Base-by-base conservation (phyloP, 257 asterid species). In the Plantago elongata region DNA sequence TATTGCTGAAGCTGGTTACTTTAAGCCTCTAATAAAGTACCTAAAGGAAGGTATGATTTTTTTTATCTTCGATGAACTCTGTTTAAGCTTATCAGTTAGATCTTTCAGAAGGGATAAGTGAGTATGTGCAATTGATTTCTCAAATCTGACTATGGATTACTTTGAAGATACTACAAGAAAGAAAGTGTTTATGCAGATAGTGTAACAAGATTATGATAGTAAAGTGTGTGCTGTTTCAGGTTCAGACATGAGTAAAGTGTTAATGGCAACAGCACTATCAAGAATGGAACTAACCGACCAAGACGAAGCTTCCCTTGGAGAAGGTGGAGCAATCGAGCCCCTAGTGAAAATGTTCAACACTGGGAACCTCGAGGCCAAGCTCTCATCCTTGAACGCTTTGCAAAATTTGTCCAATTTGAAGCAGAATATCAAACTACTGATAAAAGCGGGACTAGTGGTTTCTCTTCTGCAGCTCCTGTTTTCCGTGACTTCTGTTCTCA, bases 1-100 rank as follows among this genome's bases (percentile, higher is more conserved):
- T 72, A 92, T 92, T 92, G 97, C 98, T 11, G 98, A 89, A 70
- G 98, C 98, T 30, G 95, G 95, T 54, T 92, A 84, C 64, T 92
- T 88, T 81, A 84, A 73, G 77, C 98, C 98, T 54, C 74, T 88
- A 13, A 76, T 89, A 57, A 82, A 73, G 54, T 80, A 82, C 78
- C 79, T 89, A 29, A 81, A 75, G 63, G 76, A 86, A 78, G 98
- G 98, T 87, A 68, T 9, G 13, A 9, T 14, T 11, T 16, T 45
- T 29, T 45, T 29, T 8, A 48, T 30, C 11, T 68, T 15, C 27
- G 27, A 16, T 9, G 48, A n/a, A n/a, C 62, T 57, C 44, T 3
- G 10, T 62, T 57, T 42, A 18, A 49, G 54, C 17, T 8, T 49
- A 49, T 49, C 17, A n/a, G 0, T 49, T 9, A 15, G 40, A 57